These are phyloP conservation scores for Fusarium mexicanum DNA, from an alignment of 2,329 filamentous ascomycete genomes.

Conservation along the genomic window DNA sequence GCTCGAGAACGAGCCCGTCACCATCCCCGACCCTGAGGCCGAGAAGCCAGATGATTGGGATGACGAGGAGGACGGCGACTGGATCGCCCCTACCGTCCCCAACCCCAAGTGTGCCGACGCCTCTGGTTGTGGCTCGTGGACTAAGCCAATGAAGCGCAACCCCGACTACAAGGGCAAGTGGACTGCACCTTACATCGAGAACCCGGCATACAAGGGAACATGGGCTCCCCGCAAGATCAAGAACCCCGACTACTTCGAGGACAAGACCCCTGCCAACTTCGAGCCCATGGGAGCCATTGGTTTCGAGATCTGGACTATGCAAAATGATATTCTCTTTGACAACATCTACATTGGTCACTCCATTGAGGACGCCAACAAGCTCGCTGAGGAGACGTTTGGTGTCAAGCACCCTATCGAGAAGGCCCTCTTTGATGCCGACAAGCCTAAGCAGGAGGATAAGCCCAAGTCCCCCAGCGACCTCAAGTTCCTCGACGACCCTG, in stretches of 20 bases:
- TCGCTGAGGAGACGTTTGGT: conserved; percentile 89
- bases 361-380: conserved; percentile 86
- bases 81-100: conserved; percentile 86
- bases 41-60: conserved; percentile 99
- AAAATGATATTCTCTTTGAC: conserved; percentile 97
- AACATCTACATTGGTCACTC: conserved; percentile 99
- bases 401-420: conserved; percentile 87
- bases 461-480: conserved; percentile 79
- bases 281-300: conserved; percentile 99
- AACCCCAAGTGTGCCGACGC: conserved; percentile 96
- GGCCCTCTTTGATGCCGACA: conserved; percentile 78
- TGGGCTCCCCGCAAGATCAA: conserved; percentile 96
- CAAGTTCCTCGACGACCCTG: conserved; percentile 90
- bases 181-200: conserved; percentile 91
- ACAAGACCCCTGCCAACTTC: conserved; percentile 95
- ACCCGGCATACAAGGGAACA: conserved; percentile 96
- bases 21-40: conserved; percentile 90
- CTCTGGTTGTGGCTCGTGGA: conserved; percentile 94
- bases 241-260: conserved; percentile 96
- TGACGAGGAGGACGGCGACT: conserved; percentile 99
- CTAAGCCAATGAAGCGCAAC: conserved; percentile 92
- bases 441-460: conserved; percentile 76
- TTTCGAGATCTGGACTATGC: conserved; percentile 99
- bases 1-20: conserved; percentile 88
- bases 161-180: conserved; percentile 99